Percentiles rank a stretch among this genome's conserved stretches.
phyloP scores from a whole-genome alignment of 192 early-diverging fungal species.

The Spizellomyces sp. region DNA sequence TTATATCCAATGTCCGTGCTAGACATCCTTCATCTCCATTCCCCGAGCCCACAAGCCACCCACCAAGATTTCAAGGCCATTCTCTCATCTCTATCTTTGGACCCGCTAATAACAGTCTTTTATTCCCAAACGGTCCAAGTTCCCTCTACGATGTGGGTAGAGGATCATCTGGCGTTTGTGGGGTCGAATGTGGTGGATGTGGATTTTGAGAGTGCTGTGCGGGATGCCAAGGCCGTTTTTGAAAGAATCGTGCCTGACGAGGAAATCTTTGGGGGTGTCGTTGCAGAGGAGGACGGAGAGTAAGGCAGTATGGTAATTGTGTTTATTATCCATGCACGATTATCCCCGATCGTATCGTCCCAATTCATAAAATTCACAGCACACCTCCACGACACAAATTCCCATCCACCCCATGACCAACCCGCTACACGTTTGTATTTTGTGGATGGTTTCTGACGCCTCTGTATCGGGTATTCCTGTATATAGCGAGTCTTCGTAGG shows the following conservation, averaged over 20 bases:
- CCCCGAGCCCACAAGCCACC: background rate
- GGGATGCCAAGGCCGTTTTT: slow-evolving; percentile 11
- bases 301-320: too few species aligned
- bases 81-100: background rate
- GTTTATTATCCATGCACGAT: too few species aligned
- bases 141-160: background rate
- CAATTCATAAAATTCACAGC: too few species aligned
- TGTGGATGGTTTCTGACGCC: too few species aligned
- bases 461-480: too few species aligned
- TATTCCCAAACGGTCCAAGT: background rate
- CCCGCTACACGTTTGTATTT: too few species aligned
- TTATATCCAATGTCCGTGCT: background rate
- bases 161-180: background rate
- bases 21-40: slow-evolving; percentile 16
- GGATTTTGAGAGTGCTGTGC: slow-evolving; percentile 13
- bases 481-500: too few species aligned
- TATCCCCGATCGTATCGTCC: too few species aligned
- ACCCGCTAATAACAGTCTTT: background rate
- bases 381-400: too few species aligned
- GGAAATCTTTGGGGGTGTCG: slow-evolving; percentile 1
- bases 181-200: background rate
- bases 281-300: background rate
- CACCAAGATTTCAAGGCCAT: background rate
- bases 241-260: background rate
- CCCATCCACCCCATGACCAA: too few species aligned